phyloP scores from a whole-genome alignment of 176 grass and related monocot genomes.

The Luzula sylvatica region DNA sequence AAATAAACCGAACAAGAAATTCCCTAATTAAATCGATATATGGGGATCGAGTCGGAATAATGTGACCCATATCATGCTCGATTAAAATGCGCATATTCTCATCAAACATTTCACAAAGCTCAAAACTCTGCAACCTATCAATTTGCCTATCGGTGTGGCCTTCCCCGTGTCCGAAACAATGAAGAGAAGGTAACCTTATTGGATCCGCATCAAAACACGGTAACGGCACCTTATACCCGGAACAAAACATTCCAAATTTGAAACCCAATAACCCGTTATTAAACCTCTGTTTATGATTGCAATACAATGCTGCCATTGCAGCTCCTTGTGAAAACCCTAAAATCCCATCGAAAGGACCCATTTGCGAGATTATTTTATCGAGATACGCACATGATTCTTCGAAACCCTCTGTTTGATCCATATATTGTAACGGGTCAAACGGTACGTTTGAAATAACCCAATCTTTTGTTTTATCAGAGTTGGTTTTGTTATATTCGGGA shows the following conservation, averaged over 20 bases:
- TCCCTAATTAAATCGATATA: constrained; percentile 61
- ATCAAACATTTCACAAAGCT: constrained; percentile 45
- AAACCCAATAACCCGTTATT: constrained; percentile 20
- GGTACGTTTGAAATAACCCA: constrained; percentile 48
- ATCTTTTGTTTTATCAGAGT: constrained; percentile 20
- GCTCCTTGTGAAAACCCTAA: constrained; percentile 91
- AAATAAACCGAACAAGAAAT: constrained; percentile 50
- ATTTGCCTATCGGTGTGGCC: constrained; percentile 70
- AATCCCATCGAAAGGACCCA: constrained; percentile 50
- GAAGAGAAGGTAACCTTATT: constrained; percentile 62
- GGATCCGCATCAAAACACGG: constrained; percentile 9
- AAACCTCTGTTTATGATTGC: constrained; percentile 44
- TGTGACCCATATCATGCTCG: constrained; percentile 92
- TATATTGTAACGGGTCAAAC: constrained; percentile 71
- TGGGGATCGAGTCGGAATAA: constrained; percentile 56
- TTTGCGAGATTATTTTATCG: constrained; percentile 30
- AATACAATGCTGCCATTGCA: constrained; percentile 66
- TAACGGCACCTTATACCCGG: constrained; percentile 42
- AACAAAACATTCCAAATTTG: constrained; percentile 69
- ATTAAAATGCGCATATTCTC: constrained; percentile 28
- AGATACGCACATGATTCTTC: constrained; percentile 52
- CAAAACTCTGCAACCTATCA: constrained; percentile 31
- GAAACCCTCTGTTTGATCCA: constrained; percentile 62
- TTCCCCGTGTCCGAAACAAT: constrained; percentile 57
- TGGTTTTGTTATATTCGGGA: constrained; percentile 2